Evolutionary conservation across 2,329 filamentous ascomycete genomes (phyloP), one percentile per base, ranked within the genome.

Genomic region (Apiospora koreana): DNA sequence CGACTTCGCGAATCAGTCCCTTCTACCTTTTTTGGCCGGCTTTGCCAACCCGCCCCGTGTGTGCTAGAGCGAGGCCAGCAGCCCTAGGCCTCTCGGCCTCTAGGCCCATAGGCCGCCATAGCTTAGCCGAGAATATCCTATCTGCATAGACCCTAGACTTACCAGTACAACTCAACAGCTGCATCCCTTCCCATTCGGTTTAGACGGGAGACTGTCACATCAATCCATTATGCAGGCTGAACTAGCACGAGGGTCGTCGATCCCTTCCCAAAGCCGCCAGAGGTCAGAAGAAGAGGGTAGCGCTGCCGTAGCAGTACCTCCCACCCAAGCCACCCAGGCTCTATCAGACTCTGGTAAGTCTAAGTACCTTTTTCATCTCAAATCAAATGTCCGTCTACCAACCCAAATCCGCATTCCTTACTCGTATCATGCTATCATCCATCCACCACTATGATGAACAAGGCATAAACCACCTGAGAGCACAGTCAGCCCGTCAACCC

Each of bases 161-260:
- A 58, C 54, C 31, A 62, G 54, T n/a, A 62, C 21, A 62, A 62
- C 31, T 38, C 54, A 62, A 6, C 54, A 62, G 21, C 54, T 62
- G 54, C 54, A 62, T 9, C 28, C 18, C 28, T 62, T 38, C 31
- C 54, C 18, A 14, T 38, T 62, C 14, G 54, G 54, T 38, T 62
- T 62, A 62, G 54, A 62, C 54, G 21, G 50, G 18, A n/a, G n/a
- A n/a, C n/a, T n/a, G n/a, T n/a, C 35, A 35, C 35, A 35, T 35
- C 31, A 62, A 62, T 38, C 31, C 54, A 62, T 62, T 62, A 62
- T 62, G 54, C 54, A 62, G 54, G 54, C 54, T 62, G 54, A 62
- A 38, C 54, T 62, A 62, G 54, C 54, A n/a, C 54, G 54, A 8
- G 18, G 31, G 54, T 21, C 54, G 54, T 62, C 54, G 54, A 62